Conservation (phyloP, 2,329 filamentous ascomycete genomes). For the Grosmannia clavigera region DNA sequence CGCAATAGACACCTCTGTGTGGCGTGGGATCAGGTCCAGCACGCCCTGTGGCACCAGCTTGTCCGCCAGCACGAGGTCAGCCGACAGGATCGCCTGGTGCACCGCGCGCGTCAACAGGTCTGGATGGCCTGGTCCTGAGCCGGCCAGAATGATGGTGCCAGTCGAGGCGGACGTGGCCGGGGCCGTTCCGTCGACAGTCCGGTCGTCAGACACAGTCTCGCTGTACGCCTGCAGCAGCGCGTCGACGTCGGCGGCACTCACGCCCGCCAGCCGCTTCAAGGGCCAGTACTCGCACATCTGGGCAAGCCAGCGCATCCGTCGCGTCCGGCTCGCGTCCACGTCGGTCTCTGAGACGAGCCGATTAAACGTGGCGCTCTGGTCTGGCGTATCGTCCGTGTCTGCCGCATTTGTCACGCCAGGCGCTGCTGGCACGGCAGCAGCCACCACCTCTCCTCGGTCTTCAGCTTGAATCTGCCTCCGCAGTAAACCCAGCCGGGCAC, state of each 20-base stretch:
- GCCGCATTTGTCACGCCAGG: constrained; percentile 6
- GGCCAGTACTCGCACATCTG: constrained; percentile 99
- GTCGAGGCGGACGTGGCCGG: constrained; percentile 7
- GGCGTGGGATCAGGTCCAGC: constrained; percentile 77
- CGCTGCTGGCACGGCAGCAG: background rate
- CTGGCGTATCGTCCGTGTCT: constrained; percentile 43
- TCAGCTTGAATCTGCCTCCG: constrained; percentile 49
- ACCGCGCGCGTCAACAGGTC: constrained; percentile 79
- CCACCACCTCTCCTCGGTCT: background rate
- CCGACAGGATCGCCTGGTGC: constrained; percentile 59
- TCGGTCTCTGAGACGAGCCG: constrained; percentile 65
- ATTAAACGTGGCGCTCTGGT: constrained; percentile 77
- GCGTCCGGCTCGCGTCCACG: constrained; percentile 58
- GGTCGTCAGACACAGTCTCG: constrained; percentile 16
- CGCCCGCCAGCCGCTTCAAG: constrained; percentile 63
- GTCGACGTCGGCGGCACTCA: constrained; percentile 70
- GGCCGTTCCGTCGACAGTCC: constrained; percentile 5
- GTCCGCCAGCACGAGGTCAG: constrained; percentile 72
- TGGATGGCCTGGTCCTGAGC: constrained; percentile 84
- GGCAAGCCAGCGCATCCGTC: constrained; percentile 82
- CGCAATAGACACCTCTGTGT: constrained; percentile 81
- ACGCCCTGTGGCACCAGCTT: constrained; percentile 79
- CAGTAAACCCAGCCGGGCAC: constrained; percentile 63
- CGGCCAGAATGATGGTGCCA: constrained; percentile 67
- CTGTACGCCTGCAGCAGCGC: constrained; percentile 61